These are phyloP conservation scores for Macrocystidia cucumis DNA, from an alignment of 1,284 basidiomycete genomes.

Conservation along the genomic window DNA sequence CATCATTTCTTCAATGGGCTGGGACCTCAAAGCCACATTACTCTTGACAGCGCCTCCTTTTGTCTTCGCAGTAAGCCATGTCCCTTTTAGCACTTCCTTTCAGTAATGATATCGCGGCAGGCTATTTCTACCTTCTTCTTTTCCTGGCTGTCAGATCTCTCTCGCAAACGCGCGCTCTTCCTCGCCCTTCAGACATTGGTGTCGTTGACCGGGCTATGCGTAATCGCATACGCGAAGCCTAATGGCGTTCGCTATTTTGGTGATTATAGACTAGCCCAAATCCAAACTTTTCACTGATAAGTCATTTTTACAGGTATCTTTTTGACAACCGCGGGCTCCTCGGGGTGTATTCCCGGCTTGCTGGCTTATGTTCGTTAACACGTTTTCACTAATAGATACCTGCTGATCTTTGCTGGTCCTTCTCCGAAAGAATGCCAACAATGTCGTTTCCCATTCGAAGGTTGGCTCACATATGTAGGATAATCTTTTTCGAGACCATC, in stretches of 20 bases:
- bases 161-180: conserved; percentile 28
- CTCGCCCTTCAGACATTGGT: conserved; percentile 31
- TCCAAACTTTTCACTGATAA: too few relatives aligned
- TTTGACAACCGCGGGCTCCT: conserved; percentile 32
- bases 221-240: conserved; percentile 27
- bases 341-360: conserved; percentile 35
- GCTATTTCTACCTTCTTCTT: conserved; percentile 30
- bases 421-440: conserved; percentile 41
- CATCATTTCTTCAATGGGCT: conserved; percentile 38
- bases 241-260: conserved; percentile 32
- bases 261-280: conserved; percentile 14
- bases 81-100: background rate
- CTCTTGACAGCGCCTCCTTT: conserved; percentile 40
- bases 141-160: conserved; percentile 35
- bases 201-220: conserved; percentile 28
- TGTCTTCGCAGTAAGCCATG: conserved; percentile 29
- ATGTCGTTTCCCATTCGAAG: conserved; percentile 38
- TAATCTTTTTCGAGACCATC: too few relatives aligned
- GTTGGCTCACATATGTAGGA: too few relatives aligned
- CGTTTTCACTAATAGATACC: conserved; percentile 1
- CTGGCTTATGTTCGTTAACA: conserved; percentile 34
- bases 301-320: conserved; percentile 29
- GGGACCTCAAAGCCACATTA: conserved; percentile 30
- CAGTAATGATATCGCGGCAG: conserved; percentile 16
- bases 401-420: conserved; percentile 19